Conservation (phyloP, 805 yeast species). For the Vanderwaltozyma yarrowii region DNA sequence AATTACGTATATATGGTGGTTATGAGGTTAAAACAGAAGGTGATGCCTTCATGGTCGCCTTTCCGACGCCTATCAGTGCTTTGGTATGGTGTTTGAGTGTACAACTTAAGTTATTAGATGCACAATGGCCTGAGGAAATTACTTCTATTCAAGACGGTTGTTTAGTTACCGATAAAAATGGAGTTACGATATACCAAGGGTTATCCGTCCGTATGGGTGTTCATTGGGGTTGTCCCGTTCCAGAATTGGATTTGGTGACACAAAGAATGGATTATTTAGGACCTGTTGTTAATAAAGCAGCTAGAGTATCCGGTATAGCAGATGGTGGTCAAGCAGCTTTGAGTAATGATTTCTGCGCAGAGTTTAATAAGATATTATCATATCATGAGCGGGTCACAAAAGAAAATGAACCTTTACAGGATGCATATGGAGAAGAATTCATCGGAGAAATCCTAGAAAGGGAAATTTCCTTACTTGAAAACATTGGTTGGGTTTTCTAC, state of each 20-base stretch:
- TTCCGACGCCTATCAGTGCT: conserved; percentile 86
- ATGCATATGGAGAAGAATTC: conserved; percentile 34
- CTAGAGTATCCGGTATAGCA: conserved; percentile 88
- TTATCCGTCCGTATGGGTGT: conserved; percentile 95
- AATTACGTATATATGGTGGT: conserved; percentile 86
- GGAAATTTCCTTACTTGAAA: conserved; percentile 55
- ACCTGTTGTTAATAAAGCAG: conserved; percentile 94
- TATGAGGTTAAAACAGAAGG: conserved; percentile 99
- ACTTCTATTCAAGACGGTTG: conserved; percentile 76
- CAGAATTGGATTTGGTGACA: conserved; percentile 90
- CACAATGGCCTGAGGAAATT: conserved; percentile 95
- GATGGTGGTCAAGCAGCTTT: conserved; percentile 97
- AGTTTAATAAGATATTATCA: conserved; percentile 47
- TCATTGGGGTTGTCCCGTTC: conserved; percentile 97
- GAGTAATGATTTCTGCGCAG: conserved; percentile 70
- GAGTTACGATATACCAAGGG: conserved; percentile 66
- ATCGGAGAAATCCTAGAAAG: conserved; percentile 50
- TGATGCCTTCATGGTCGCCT: conserved; percentile 96
- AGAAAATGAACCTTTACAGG: conserved; percentile 23
- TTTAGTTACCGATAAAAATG: conserved; percentile 55
- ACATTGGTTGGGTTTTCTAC: conserved; percentile 56
- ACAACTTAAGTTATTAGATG: conserved; percentile 69
- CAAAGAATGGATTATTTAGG: conserved; percentile 98
- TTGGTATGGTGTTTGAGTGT: conserved; percentile 91
- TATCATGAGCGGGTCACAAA: conserved; percentile 27